Evolutionary conservation across 768 basidiomycete genomes (phyloP), one percentile per base, ranked within the genome.

Genomic region (Saitozyma sp.): DNA sequence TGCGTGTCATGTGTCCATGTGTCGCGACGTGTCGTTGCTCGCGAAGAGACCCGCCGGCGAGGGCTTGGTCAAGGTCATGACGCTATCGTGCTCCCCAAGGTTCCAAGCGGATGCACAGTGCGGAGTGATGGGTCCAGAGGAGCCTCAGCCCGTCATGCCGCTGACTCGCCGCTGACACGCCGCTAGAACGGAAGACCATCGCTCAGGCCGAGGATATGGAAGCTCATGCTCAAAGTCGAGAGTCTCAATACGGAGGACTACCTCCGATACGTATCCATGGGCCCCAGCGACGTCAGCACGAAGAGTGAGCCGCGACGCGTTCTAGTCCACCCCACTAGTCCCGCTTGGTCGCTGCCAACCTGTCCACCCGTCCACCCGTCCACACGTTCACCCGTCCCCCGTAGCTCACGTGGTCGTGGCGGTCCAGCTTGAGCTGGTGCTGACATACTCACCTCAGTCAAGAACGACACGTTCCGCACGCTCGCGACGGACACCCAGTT

Each of bases 401-500:
- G 29, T 29, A 29, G 51, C 17, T 38, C 41, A 41, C 5, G 59
- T 57, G 50, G 56, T 56, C 48, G 16, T 65, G 14, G 50, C 61
- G 7, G 8, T n/a, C 40, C 55, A 16, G 16, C 14, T 8, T 14
- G 19, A 39, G 5, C 37, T 16, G 5, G 8, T n/a, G 43, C 56
- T 63, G 40, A 46, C 48, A 42, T 38, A 49, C 13, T 16, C 40
- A 29, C 29, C 29, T 52, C 50, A 80, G 78, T 98, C 62, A 84
- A 92, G 73, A 98, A 98, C 71, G 94, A 98, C 74, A 96, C 94
- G 0, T 98, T 98, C 78, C 85, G 95, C 61, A 99, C 96, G 14
- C 81, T 99, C 20, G 94, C 95, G 1, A 99, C 95, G 0, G 96
- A 99, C 79, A 87, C 88, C 70, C 91, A 90, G n/a, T 98, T 99